Base-by-base conservation (phyloP, 805 yeast genomes). In the Suhomyces kilbournensis region DNA sequence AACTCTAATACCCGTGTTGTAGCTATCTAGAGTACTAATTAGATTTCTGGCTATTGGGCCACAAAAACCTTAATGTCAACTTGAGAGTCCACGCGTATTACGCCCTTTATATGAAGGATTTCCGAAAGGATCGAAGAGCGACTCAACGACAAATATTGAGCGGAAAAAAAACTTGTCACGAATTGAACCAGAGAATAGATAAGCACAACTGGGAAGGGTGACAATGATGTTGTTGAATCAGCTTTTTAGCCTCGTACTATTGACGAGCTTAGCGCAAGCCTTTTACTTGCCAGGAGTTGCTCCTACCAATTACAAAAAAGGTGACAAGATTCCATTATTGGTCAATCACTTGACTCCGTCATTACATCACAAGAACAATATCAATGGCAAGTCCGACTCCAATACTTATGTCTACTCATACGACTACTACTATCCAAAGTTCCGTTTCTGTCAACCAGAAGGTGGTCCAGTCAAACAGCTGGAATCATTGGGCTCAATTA, bases 211-310 rank as follows among this genome's bases (percentile, higher is more conserved):
- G 15, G 40, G 9, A 35, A 35, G 17, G 42, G 42, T 17, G 42
- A 17, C 23, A 38, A 15, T 7, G 23, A 38, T 38, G 23, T 38
- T 38, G 42, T 22, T 22, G 9, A 46, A 20, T 26, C 28, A 40
- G 19, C 49, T 69, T 51, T 46, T 58, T 19, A 51, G 56, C 23
- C 50, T 64, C 35, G 47, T 63, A 25, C 58, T 55, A 50, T 54
- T 65, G 49, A 49, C 63, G 15, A 60, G 63, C 10, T 20, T 61
- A 17, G 51, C 65, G 14, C 48, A 57, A 35, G 96, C 86, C 2
- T 93, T 94, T 71, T 93, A 94, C 66, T 76, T 94, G 51, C 98
- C 98, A 0, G 98, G 98, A 7, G 94, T 91, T 22, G 97, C 98
- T 0, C 98, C 99, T 17, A 88, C 96, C 1, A 86, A 93, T 48